Evolutionary conservation across 2,329 filamentous ascomycete genomes (phyloP).

Genomic region (Trichoderma sp.): DNA sequence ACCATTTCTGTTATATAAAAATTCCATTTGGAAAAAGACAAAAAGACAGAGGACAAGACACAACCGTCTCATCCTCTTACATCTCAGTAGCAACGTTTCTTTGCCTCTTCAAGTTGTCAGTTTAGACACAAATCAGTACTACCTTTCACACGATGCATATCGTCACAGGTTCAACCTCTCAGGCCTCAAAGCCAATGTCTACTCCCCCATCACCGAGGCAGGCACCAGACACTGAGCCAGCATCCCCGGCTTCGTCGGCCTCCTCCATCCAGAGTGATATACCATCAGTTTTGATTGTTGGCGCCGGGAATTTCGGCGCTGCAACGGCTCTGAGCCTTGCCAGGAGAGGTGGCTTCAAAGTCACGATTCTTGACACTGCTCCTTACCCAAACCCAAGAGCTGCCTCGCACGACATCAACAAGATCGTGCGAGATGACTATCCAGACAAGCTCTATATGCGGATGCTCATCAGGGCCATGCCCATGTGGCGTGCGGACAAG

Average conservation of each 20-base stretch:
- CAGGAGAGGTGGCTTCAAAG: slow-evolving; percentile 29
- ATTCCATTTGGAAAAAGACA: neutral
- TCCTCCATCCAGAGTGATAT: slow-evolving; percentile 14
- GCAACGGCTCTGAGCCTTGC: slow-evolving; percentile 41
- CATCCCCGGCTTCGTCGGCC: slow-evolving; percentile 16
- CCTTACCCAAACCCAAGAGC: slow-evolving; percentile 39
- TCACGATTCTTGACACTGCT: slow-evolving; percentile 39
- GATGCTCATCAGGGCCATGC: slow-evolving; percentile 42
- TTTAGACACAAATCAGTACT: neutral
- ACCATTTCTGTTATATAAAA: neutral
- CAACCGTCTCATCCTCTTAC: neutral
- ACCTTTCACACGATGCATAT: slow-evolving; percentile 17
- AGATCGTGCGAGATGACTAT: slow-evolving; percentile 45
- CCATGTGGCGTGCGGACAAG: slow-evolving; percentile 41
- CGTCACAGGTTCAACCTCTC: slow-evolving; percentile 7
- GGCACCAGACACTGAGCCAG: slow-evolving; percentile 6
- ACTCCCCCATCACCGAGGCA: slow-evolving; percentile 5
- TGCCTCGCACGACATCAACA: slow-evolving; percentile 48
- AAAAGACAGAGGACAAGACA: neutral
- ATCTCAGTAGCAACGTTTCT: neutral
- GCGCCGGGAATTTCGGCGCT: slow-evolving; percentile 45
- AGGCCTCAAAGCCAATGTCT: neutral
- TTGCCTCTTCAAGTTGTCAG: neutral
- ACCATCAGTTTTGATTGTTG: slow-evolving; percentile 38
- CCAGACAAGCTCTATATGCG: slow-evolving; percentile 41